Evolutionary conservation across 2,329 filamentous ascomycete species (phyloP).

Genomic region (Cytospora mali): DNA sequence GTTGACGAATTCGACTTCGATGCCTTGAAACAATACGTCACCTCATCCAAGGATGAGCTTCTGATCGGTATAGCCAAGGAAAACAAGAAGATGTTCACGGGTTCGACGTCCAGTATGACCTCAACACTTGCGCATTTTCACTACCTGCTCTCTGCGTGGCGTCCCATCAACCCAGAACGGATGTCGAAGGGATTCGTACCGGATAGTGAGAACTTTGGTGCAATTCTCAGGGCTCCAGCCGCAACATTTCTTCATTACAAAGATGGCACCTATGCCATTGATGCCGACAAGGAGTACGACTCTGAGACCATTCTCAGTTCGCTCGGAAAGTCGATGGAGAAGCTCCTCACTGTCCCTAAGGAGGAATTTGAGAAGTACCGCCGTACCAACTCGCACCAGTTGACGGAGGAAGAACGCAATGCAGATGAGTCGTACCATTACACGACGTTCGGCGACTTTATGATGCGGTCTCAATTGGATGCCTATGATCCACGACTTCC

Average conservation of each 20-base stretch:
- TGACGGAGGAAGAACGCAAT: slow-evolving; percentile 71
- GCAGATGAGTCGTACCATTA: slow-evolving; percentile 84
- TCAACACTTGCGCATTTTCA: slow-evolving; percentile 87
- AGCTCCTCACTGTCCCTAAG: slow-evolving; percentile 81
- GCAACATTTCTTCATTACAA: slow-evolving; percentile 82
- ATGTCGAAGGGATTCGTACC: slow-evolving; percentile 69
- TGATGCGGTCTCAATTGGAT: slow-evolving; percentile 95
- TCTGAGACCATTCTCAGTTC: slow-evolving; percentile 83
- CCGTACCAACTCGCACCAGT: slow-evolving; percentile 65
- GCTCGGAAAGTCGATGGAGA: slow-evolving; percentile 95
- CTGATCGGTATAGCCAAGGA: slow-evolving; percentile 70
- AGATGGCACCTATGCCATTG: slow-evolving; percentile 88
- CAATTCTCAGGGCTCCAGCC: slow-evolving; percentile 70
- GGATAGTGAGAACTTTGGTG: slow-evolving; percentile 69
- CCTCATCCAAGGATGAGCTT: slow-evolving; percentile 80
- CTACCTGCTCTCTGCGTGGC: slow-evolving; percentile 84
- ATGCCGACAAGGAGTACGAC: slow-evolving; percentile 93
- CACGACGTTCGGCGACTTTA: slow-evolving; percentile 80
- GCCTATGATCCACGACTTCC: slow-evolving; percentile 84
- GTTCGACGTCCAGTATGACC: slow-evolving; percentile 97
- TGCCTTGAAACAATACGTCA: slow-evolving; percentile 82
- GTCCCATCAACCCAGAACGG: slow-evolving; percentile 66
- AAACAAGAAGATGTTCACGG: slow-evolving; percentile 78
- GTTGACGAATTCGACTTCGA: slow-evolving; percentile 90
- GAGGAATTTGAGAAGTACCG: slow-evolving; percentile 86